A percentile compares a stretch with the other conserved stretches of the same genome.
Conservation (phyloP, 2,329 filamentous ascomycete species). For the Metarhizium guizhouense region DNA sequence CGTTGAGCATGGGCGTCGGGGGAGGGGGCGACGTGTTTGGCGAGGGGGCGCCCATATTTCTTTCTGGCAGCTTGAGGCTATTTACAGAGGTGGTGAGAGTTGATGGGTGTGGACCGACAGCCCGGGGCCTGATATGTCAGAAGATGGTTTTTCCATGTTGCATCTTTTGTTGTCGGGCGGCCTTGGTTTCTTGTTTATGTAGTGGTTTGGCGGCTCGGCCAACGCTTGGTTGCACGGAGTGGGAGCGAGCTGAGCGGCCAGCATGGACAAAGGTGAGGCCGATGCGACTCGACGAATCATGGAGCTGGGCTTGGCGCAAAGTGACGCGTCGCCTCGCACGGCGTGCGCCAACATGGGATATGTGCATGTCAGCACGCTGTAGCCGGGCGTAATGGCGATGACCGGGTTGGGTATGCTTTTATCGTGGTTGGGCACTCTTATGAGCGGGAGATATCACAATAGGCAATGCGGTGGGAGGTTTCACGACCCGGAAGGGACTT, state of each 20-base stretch:
- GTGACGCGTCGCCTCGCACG: not conserved
- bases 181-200: too few species aligned
- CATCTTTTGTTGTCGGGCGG: too few species aligned
- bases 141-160: too few species aligned
- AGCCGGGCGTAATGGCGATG: not conserved
- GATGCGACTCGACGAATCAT: not conserved
- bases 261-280: not conserved
- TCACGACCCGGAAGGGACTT: too few species aligned
- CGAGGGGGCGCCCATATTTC: not conserved
- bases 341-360: not conserved
- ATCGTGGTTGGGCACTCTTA: not conserved
- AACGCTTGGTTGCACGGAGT: too few species aligned
- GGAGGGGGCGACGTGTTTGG: not conserved
- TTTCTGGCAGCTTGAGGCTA: not conserved
- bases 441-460: not conserved
- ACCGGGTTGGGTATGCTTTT: not conserved
- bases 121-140: too few species aligned
- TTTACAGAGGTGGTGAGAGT: too few species aligned
- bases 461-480: too few species aligned
- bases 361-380: not conserved
- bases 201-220: too few species aligned
- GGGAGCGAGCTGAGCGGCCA: too few species aligned
- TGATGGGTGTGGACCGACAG: too few species aligned
- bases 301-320: not conserved
- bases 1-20: slow-evolving; percentile 9